These are phyloP conservation scores for Ambispora gerdemannii DNA, from an alignment of 192 early-diverging fungal genomes.

Conservation along the genomic window DNA sequence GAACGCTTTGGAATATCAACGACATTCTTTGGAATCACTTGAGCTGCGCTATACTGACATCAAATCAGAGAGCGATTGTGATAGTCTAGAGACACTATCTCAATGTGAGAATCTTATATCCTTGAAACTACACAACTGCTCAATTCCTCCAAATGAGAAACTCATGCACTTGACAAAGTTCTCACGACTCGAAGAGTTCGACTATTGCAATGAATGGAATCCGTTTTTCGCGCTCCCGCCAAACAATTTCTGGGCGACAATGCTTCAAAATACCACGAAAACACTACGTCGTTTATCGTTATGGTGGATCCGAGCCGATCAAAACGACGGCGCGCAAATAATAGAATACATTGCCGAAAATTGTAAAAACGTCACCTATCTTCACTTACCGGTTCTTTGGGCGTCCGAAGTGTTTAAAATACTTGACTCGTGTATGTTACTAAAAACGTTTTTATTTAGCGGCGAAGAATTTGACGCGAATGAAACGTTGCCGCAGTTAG, in stretches of 20 bases:
- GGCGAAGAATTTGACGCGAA: slow-evolving; percentile 2
- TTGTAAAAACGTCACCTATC: not conserved
- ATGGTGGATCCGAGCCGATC: slow-evolving; percentile 12
- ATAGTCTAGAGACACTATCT: not conserved
- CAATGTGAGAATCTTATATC: not conserved
- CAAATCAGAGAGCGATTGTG: not conserved
- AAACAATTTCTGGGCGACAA: not conserved
- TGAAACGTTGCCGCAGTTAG: not conserved
- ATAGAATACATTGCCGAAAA: not conserved
- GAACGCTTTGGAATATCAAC: not conserved
- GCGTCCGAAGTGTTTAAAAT: not conserved
- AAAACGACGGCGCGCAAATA: not conserved
- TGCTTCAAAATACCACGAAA: not conserved
- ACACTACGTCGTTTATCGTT: not conserved
- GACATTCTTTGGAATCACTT: not conserved
- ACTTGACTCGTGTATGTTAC: not conserved
- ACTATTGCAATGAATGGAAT: slow-evolving; percentile 7
- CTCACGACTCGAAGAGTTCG: not conserved
- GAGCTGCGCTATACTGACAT: not conserved
- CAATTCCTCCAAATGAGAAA: not conserved
- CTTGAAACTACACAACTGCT: not conserved
- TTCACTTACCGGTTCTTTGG: not conserved
- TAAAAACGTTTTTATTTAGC: not conserved
- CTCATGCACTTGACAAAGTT: not conserved
- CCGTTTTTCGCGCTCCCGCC: not conserved